Evolutionary conservation across 805 yeast species (phyloP), one percentile per base, ranked within the genome.

Genomic region (Metschnikowia similis): DNA sequence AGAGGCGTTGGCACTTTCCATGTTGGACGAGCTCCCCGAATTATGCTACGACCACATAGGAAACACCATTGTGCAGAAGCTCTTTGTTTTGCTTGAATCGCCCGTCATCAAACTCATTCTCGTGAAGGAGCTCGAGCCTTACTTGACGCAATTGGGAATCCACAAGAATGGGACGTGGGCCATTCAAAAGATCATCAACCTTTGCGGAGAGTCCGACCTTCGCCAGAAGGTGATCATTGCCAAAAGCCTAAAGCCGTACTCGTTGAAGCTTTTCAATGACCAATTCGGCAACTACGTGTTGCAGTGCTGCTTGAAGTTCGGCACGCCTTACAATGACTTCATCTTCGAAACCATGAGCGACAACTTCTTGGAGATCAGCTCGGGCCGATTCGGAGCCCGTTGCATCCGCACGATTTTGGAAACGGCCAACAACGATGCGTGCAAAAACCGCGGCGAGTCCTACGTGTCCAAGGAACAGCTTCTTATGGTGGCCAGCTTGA

Each of bases 111-210:
- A 89, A 62, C 85, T 87, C 57, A 79, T 85, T 64, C 86, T 94
- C 89, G 76, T 94, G 49, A 81, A 85, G 60, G 81, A 80, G 55
- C 81, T 95, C 37, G 74, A 85, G 4, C 95, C 91, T 28, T 88
- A 78, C 61, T 73, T 94, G 55, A 88, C 97, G 1, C 95, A 89
- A 58, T 85, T 92, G 76, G 94, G 97, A 59, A 85, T 89, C 49
- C 99, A 94, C 71, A 94, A 94, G 63, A 94, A 94, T 66, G 99
- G 99, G 54, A 94, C 99, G 5, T 94, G 99, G 99, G 98, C 97
- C 1, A 96, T 96, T 26, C 99, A 94, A 67, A 94, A 92, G 67
- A 85, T 94, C 67, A 90, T 94, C 58, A 86, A 83, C 56, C 54
- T 82, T 82, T 43, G 46, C 16, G 44, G 82, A 76, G 40, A 76